phyloP scores from a whole-genome alignment of 2,329 filamentous ascomycete genomes.

The Colletotrichum trifolii region DNA sequence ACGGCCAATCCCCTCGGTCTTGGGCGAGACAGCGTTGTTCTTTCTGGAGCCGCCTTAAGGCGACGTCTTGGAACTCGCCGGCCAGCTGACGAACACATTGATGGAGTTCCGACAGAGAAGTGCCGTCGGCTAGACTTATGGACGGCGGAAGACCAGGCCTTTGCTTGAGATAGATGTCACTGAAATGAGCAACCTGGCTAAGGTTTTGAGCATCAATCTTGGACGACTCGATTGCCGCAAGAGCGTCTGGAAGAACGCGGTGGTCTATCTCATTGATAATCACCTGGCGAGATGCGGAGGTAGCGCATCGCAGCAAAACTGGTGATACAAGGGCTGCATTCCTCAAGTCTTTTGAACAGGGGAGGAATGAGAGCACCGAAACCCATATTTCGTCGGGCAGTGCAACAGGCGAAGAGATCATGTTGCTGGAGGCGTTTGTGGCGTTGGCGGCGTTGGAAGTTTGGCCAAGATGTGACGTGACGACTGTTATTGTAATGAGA shows the following conservation, averaged over 20 bases:
- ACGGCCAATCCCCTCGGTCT: conserved; percentile 25
- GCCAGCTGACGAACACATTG: conserved; percentile 11
- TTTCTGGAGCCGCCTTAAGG: conserved; percentile 12
- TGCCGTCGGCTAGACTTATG: conserved; percentile 20
- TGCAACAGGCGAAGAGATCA: not conserved
- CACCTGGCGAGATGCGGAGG: conserved; percentile 31
- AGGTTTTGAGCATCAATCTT: conserved; percentile 9
- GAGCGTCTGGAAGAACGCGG: conserved; percentile 11
- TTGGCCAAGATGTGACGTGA: no score
- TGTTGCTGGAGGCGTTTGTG: no score
- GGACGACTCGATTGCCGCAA: conserved; percentile 18
- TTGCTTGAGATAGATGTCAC: conserved; percentile 23
- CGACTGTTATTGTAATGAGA: no score
- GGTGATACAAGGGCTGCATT: conserved; percentile 24
- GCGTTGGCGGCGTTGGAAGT: no score
- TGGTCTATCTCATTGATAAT: conserved; percentile 26
- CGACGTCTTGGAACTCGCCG: conserved; percentile 12
- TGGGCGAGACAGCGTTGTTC: conserved; percentile 26
- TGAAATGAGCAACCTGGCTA: conserved; percentile 11
- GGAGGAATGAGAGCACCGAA: conserved; percentile 19
- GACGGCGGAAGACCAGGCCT: conserved; percentile 13
- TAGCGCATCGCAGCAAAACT: conserved; percentile 24
- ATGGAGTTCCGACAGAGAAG: conserved; percentile 9
- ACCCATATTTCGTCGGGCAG: conserved; percentile 31
- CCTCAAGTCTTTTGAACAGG: conserved; percentile 18